phyloP scores from a whole-genome alignment of 805 yeast genomes.

The Blastobotrys muscicola region DNA sequence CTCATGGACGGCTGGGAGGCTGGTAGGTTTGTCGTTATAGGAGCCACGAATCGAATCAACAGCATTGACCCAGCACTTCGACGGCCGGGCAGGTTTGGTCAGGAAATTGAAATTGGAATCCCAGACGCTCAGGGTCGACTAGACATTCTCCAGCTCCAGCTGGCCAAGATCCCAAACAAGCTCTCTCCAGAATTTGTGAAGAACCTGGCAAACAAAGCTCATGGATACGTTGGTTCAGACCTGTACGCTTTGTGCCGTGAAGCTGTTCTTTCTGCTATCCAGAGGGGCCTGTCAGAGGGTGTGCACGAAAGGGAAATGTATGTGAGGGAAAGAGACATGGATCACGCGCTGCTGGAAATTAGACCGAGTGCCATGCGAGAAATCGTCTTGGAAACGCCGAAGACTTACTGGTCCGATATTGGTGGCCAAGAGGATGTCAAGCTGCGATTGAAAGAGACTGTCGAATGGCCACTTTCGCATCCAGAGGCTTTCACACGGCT shows the following conservation, averaged over 20 bases:
- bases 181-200: constrained; percentile 48
- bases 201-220: constrained; percentile 67
- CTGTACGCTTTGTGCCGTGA: constrained; percentile 80
- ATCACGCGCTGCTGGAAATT: constrained; percentile 63
- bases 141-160: constrained; percentile 60
- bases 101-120: constrained; percentile 81
- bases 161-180: constrained; percentile 48
- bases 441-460: constrained; percentile 75
- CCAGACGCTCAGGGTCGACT: constrained; percentile 78
- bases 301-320: constrained; percentile 29
- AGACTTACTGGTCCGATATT: constrained; percentile 86
- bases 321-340: constrained; percentile 51
- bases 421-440: constrained; percentile 90
- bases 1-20: constrained; percentile 99
- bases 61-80: constrained; percentile 78
- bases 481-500: constrained; percentile 63
- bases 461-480: constrained; percentile 82
- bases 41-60: constrained; percentile 87
- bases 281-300: constrained; percentile 38
- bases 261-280: constrained; percentile 74
- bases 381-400: constrained; percentile 87
- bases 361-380: constrained; percentile 97
- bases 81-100: constrained; percentile 84
- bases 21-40: constrained; percentile 92
- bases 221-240: constrained; percentile 98